Conservation (phyloP, 1,284 basidiomycete genomes). For the Ceratobasidium papillatum region DNA sequence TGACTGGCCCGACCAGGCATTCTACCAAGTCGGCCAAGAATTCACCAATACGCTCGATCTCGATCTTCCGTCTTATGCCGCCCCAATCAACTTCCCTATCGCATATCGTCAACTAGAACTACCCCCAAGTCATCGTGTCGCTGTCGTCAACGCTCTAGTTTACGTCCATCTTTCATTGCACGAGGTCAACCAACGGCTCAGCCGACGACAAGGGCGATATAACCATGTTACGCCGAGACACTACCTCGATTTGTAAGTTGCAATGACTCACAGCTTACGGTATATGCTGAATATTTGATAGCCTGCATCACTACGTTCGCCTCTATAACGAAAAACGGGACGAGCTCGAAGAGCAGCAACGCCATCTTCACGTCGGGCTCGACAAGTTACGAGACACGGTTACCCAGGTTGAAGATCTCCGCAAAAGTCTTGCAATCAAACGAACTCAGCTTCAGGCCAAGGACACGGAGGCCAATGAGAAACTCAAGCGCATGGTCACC, state of each 20-base stretch:
- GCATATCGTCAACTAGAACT: constrained; percentile 83
- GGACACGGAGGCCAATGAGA: constrained; percentile 94
- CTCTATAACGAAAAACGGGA: constrained; percentile 98
- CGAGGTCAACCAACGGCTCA: constrained; percentile 87
- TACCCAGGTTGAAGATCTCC: constrained; percentile 93
- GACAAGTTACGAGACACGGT: constrained; percentile 97
- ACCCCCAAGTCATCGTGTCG: constrained; percentile 85
- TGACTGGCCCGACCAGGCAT: constrained; percentile 97
- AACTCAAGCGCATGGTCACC: constrained; percentile 96
- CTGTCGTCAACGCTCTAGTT: constrained; percentile 93
- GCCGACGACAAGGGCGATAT: constrained; percentile 90
- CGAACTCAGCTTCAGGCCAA: constrained; percentile 93
- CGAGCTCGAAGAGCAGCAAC: constrained; percentile 97
- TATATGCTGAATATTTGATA: constrained; percentile 51
- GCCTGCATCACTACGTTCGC: constrained; percentile 97
- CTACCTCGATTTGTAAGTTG: constrained; percentile 96
- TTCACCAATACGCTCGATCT: constrained; percentile 93
- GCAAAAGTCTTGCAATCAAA: constrained; percentile 95
- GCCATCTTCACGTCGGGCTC: constrained; percentile 97
- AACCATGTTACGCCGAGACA: constrained; percentile 98
- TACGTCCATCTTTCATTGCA: constrained; percentile 92
- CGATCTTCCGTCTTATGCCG: constrained; percentile 80
- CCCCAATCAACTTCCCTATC: constrained; percentile 84
- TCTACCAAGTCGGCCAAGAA: constrained; percentile 96
- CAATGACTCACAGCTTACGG: not conserved